These are phyloP conservation scores for Amaranthus cruentus DNA, from an alignment of 148 eudicot species.

Conservation along the genomic window DNA sequence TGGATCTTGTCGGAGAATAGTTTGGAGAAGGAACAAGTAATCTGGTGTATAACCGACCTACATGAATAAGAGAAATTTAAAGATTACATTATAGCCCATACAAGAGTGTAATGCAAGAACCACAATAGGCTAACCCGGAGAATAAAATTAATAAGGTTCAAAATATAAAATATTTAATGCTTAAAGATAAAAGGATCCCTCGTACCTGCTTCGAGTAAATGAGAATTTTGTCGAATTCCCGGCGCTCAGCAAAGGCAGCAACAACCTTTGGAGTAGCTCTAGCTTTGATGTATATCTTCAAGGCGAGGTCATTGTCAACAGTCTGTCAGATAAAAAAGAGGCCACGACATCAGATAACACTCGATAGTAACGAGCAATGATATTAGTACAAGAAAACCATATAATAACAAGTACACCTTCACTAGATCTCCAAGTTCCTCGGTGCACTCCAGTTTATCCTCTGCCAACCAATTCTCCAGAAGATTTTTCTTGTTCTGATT, in stretches of 20 bases:
- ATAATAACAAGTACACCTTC: slow-evolving; percentile 46
- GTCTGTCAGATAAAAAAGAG: slow-evolving; percentile 46
- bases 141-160: neutral
- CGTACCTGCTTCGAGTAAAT: slow-evolving; percentile 36
- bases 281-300: slow-evolving; percentile 93
- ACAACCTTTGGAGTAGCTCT: slow-evolving; percentile 60
- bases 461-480: slow-evolving; percentile 94
- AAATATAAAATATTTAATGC: neutral
- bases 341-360: slow-evolving; percentile 11
- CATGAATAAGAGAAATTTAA: slow-evolving; percentile 2
- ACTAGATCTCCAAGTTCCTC: slow-evolving; percentile 99
- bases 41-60: slow-evolving; percentile 39
- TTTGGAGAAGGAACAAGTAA: slow-evolving; percentile 35
- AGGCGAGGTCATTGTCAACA: slow-evolving; percentile 94
- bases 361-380: neutral
- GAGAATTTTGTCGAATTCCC: slow-evolving; percentile 38
- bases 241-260: slow-evolving; percentile 39
- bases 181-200: neutral
- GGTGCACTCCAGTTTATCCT: slow-evolving; percentile 91
- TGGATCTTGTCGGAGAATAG: slow-evolving; percentile 35
- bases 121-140: neutral
- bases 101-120: neutral
- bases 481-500: slow-evolving; percentile 97
- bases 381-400: neutral
- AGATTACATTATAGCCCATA: neutral